Base-by-base conservation (phyloP, 2,329 filamentous ascomycete genomes). In the Colletotrichum brevisporum region DNA sequence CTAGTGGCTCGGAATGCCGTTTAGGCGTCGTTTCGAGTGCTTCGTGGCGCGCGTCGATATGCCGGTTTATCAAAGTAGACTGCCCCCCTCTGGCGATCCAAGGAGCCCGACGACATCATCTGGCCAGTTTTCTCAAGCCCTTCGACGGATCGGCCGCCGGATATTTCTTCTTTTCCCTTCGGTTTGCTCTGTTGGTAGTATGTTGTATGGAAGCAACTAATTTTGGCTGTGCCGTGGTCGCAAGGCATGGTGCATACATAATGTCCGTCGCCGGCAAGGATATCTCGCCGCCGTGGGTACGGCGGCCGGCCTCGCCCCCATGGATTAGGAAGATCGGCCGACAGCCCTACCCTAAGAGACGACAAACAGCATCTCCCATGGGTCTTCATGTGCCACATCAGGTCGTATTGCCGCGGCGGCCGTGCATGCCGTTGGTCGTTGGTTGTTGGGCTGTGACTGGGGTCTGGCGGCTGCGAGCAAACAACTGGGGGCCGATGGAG, bases 51-150 rank as follows among this genome's bases (percentile, higher is more conserved):
- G 41, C 41, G 54, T 45, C 54, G 1, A 39, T 57, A 21, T 15
- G 54, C 54, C 39, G 54, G 39, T 13, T 47, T 39, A 26, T 57
- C 27, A 39, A n/a, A 9, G 54, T 39, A 18, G 39, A 43, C 43
- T 24, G 45, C 54, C 41, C 41, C 43, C 54, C 12, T 26, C 41
- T 39, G 54, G 18, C 8, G 9, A n/a, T n/a, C 26, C 8, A 26
- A 45, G 39, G 21, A 31, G 26, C 45, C 43, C 24, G 21, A 57
- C 43, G 36, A 27, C 24, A n/a, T 31, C 27, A 31, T 31, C 27
- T 31, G 27, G 27, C 27, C 27, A 31, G 41, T 43, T 43, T 16
- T 2, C 41, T 43, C 41, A 9, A 31, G 27, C 27, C 27, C 27
- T 8, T 10, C 8, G 8, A 9, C 10, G 27, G 27, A 31, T 31